Evolutionary conservation across 2,329 filamentous ascomycete species (phyloP), one percentile per base, ranked within the genome.

Genomic region (Colletotrichum chrysophilum): DNA sequence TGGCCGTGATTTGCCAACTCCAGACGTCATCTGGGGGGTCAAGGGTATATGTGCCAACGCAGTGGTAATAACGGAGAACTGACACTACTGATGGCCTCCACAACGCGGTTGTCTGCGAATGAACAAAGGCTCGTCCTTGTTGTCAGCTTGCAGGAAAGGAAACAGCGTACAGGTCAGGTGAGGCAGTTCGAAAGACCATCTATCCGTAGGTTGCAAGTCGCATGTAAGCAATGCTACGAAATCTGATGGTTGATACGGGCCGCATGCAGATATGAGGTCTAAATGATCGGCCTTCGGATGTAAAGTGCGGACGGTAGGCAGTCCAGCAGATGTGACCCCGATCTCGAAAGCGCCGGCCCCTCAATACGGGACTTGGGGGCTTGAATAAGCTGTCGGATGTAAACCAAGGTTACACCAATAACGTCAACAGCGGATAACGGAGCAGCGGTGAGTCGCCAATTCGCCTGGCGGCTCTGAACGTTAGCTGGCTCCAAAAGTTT

Each of bases 31-130:
- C 24, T 10, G 24, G 68, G 70, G 61, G 68, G n/a, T 21, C 43
- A 21, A 52, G n/a, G 43, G 43, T 71, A 71, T 71, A 66, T 75
- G 68, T 75, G 72, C 68, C 61, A 67, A 28, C 30, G 38, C 28
- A 75, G 68, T 32, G 21, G 60, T 65, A 28, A 58, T 66, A 56
- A 64, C 34, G 28, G 13, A 36, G 18, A 30, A 34, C 34, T 7
- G 58, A 28, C 38, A 16, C 24, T 43, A 32, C 16, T 13, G 18
- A n/a, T 24, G 8, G 28, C 32, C 26, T 26, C 30, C 30, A 26
- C 21, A 32, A 55, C 43, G 34, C 16, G 12, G 38, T 24, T 56
- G 24, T n/a, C 26, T 30, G 58, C 26, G 32, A 28, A 32, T 52
- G 32, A 10, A 60, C 7, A 34, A 4, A 10, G 5, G 55, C 24